Evolutionary conservation across 2,329 filamentous ascomycete species (phyloP).

Genomic region (Apiospora malaysiana): DNA sequence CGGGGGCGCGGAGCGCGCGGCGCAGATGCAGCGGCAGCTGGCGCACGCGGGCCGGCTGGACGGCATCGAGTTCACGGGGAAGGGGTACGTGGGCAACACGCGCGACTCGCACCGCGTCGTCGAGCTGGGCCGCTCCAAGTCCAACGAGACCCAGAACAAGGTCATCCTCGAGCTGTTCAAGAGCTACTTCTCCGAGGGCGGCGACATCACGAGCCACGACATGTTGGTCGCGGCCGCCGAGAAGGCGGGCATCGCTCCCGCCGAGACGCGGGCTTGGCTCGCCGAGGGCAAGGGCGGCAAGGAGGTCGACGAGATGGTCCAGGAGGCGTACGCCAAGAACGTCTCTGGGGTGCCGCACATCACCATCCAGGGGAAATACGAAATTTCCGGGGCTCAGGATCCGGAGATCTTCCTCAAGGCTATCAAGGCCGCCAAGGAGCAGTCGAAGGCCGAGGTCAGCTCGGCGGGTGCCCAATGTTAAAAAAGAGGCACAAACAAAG

Average conservation of each 20-base stretch:
- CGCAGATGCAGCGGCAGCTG: constrained; percentile 64
- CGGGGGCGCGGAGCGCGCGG: constrained; percentile 64
- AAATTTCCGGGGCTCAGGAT: constrained; percentile 70
- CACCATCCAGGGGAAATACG: constrained; percentile 66
- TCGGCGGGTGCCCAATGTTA: constrained; percentile 18
- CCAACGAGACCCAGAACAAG: constrained; percentile 54
- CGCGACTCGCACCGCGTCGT: constrained; percentile 80
- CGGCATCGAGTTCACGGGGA: constrained; percentile 76
- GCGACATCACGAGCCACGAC: constrained; percentile 60
- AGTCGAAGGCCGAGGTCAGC: constrained; percentile 21
- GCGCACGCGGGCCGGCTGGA: constrained; percentile 57
- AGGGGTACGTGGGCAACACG: constrained; percentile 76
- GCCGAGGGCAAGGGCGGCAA: constrained; percentile 43
- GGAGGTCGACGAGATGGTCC: constrained; percentile 57
- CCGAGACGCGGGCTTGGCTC: constrained; percentile 49
- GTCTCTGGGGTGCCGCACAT: constrained; percentile 72
- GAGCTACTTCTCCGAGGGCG: constrained; percentile 63
- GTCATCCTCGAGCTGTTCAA: constrained; percentile 66
- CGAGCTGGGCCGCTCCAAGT: constrained; percentile 67
- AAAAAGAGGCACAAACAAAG: background rate
- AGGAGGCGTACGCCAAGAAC: constrained; percentile 49
- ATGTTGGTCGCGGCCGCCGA: constrained; percentile 54
- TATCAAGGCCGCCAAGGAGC: constrained; percentile 57
- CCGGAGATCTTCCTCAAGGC: constrained; percentile 64
- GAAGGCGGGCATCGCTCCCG: constrained; percentile 54